These are phyloP conservation scores for Neofusicoccum kwambonambiense DNA, from an alignment of 2,329 filamentous ascomycete genomes.

Conservation along the genomic window DNA sequence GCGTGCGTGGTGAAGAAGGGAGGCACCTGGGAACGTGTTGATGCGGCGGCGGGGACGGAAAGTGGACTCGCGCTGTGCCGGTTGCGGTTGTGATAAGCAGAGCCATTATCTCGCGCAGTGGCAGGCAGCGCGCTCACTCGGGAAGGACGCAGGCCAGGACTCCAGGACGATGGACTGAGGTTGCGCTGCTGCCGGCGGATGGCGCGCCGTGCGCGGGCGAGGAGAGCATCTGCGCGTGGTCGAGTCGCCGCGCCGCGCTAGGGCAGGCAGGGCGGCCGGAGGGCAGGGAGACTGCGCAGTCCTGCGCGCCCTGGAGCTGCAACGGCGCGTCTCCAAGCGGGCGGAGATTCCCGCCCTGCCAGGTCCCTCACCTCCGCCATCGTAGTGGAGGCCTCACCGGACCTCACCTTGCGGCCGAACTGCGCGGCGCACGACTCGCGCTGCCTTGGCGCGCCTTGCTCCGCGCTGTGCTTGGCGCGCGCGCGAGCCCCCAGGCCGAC, in stretches of 20 bases:
- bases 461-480: background rate
- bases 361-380: background rate
- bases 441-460: constrained; percentile 4
- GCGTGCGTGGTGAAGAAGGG: background rate
- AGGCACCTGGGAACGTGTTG: background rate
- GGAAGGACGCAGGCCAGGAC: background rate
- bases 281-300: too few species aligned
- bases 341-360: background rate
- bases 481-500: background rate
- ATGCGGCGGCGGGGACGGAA: constrained; percentile 11
- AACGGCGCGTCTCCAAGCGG: background rate
- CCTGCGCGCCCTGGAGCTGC: background rate
- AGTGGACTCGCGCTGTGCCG: constrained; percentile 11
- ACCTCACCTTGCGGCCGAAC: constrained; percentile 1
- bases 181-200: background rate
- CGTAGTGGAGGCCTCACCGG: background rate
- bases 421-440: background rate
- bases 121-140: constrained; percentile 3
- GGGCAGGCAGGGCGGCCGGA: too few species aligned
- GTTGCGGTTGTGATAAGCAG: constrained; percentile 16
- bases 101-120: constrained; percentile 1
- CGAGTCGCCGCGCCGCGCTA: background rate
- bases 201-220: constrained; percentile 4
- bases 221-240: background rate
- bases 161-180: constrained; percentile 1